phyloP scores from a whole-genome alignment of 257 asterid genomes.

The Nicotiana knightiana region DNA sequence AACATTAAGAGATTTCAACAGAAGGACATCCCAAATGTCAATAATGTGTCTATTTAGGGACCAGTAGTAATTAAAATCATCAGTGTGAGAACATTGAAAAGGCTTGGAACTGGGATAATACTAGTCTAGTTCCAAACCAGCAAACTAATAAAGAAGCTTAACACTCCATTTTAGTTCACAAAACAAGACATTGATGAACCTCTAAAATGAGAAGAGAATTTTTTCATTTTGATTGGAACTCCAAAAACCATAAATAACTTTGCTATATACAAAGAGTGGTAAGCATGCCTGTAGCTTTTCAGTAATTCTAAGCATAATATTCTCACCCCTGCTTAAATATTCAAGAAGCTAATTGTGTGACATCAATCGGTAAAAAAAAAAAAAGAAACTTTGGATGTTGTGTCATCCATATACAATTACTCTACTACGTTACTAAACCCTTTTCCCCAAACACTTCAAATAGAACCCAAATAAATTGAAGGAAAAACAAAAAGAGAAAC shows the following conservation, averaged over 20 bases:
- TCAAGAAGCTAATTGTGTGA: background rate
- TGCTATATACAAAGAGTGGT: background rate
- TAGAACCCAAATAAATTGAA: background rate
- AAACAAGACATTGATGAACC: background rate
- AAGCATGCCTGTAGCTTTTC: background rate
- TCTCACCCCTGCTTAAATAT: background rate
- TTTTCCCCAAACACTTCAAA: background rate
- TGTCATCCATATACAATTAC: background rate
- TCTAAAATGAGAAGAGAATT: background rate
- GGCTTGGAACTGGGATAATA: background rate
- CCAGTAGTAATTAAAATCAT: background rate
- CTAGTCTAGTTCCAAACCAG: background rate
- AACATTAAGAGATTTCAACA: background rate
- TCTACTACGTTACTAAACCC: background rate
- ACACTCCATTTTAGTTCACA: background rate
- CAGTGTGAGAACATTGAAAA: background rate
- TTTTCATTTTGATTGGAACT: background rate
- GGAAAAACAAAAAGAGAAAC: background rate
- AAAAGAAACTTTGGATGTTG: background rate
- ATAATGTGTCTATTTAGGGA: background rate
- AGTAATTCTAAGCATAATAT: background rate
- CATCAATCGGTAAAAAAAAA: background rate
- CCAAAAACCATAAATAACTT: background rate
- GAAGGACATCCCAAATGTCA: background rate
- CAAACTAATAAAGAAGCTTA: background rate